Evolutionary conservation across 305 asterid genomes (phyloP).

Genomic region (Fraxinus floribunda): DNA sequence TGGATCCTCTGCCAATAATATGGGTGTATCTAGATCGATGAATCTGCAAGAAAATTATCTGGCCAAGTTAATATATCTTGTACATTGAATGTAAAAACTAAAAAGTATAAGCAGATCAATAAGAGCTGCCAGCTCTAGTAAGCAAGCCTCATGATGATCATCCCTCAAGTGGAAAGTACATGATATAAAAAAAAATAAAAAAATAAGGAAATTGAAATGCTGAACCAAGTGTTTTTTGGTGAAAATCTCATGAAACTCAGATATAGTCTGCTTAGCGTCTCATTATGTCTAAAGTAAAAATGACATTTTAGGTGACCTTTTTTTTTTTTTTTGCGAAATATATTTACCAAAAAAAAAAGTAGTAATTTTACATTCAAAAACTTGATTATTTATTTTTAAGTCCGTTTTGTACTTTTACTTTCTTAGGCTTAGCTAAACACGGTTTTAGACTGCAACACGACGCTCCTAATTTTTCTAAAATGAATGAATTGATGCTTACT

Average conservation of each 20-base stretch:
- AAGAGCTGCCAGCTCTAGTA: neutral
- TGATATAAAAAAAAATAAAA: neutral
- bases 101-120: neutral
- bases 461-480: neutral
- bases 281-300: neutral
- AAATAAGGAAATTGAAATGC: neutral
- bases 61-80: constrained; percentile 8
- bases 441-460: neutral
- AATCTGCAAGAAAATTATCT: constrained; percentile 48
- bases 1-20: constrained; percentile 84
- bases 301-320: neutral
- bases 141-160: neutral
- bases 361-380: neutral
- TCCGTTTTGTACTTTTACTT: neutral
- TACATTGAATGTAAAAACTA: neutral
- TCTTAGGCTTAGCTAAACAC: neutral
- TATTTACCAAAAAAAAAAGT: neutral
- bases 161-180: neutral
- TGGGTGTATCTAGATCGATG: constrained; percentile 85
- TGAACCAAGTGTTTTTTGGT: neutral
- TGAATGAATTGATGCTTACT: constrained; percentile 45
- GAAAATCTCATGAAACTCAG: neutral
- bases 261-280: neutral
- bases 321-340: neutral
- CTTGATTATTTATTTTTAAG: neutral